phyloP scores from a whole-genome alignment of 768 basidiomycete species.

The Neoboletus brunneissimus region DNA sequence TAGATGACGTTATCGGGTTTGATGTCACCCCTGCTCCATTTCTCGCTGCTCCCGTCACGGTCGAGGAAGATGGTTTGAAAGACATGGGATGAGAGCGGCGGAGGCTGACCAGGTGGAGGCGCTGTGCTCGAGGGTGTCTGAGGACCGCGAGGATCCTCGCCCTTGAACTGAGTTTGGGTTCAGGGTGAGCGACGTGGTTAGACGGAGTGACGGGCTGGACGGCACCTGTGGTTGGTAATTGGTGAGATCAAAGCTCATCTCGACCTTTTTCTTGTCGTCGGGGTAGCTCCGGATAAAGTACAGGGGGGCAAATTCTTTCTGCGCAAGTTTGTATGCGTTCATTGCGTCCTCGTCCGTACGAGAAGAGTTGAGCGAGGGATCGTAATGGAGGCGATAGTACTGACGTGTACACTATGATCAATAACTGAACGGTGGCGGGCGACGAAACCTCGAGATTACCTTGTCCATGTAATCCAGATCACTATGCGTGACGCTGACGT shows the following conservation, averaged over 20 bases:
- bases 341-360: background rate
- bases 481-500: background rate
- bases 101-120: background rate
- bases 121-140: background rate
- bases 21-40: background rate
- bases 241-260: conserved; percentile 1
- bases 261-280: background rate
- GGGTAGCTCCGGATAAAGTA: background rate
- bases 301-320: background rate
- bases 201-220: background rate
- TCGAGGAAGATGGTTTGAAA: conserved; percentile 2
- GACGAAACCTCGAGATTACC: background rate
- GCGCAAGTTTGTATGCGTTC: background rate
- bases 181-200: background rate
- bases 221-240: background rate
- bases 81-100: background rate
- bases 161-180: conserved; percentile 1
- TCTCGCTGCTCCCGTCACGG: background rate
- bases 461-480: background rate
- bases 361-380: background rate
- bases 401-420: background rate
- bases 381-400: background rate
- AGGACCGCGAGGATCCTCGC: background rate
- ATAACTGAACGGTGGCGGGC: no score
- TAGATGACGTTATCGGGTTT: background rate